Evolutionary conservation across 345 rosid species (phyloP).

Genomic region (Gynandropsis gynandra): DNA sequence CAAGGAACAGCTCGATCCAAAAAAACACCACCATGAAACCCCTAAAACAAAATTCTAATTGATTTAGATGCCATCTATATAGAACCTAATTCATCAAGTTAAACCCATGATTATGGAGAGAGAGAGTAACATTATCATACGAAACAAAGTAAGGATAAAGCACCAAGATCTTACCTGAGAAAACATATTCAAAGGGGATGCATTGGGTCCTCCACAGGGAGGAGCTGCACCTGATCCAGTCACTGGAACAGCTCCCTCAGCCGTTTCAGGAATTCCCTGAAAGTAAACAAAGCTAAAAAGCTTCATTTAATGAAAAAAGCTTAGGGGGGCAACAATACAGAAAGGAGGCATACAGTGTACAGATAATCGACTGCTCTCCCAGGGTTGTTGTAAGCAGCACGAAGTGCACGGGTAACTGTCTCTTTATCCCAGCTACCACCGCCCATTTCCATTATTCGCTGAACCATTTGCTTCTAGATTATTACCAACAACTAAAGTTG

Average conservation of each 20-base stretch:
- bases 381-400: slow-evolving; percentile 96
- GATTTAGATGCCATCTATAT: too few species aligned
- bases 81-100: too few species aligned
- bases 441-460: slow-evolving; percentile 87
- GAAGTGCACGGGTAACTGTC: slow-evolving; percentile 85
- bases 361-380: slow-evolving; percentile 98
- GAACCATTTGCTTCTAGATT: slow-evolving; percentile 68
- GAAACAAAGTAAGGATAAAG: too few species aligned
- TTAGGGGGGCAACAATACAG: not conserved
- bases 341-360: slow-evolving; percentile 53
- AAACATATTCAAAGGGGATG: slow-evolving; percentile 93
- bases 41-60: too few species aligned
- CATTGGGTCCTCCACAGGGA: slow-evolving; percentile 70
- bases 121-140: too few species aligned
- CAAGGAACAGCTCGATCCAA: too few species aligned
- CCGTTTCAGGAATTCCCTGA: too few species aligned
- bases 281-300: slow-evolving; percentile 22
- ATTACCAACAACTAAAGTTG: too few species aligned
- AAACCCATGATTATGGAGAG: too few species aligned
- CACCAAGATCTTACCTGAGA: too few species aligned
- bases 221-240: slow-evolving; percentile 53
- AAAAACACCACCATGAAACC: too few species aligned
- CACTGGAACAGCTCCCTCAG: slow-evolving; percentile 67
- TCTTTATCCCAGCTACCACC: slow-evolving; percentile 98
- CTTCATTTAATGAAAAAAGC: slow-evolving; percentile 8